These are phyloP conservation scores for Hirsutella minnesotensis DNA, from an alignment of 2,329 filamentous ascomycete species.

Conservation along the genomic window DNA sequence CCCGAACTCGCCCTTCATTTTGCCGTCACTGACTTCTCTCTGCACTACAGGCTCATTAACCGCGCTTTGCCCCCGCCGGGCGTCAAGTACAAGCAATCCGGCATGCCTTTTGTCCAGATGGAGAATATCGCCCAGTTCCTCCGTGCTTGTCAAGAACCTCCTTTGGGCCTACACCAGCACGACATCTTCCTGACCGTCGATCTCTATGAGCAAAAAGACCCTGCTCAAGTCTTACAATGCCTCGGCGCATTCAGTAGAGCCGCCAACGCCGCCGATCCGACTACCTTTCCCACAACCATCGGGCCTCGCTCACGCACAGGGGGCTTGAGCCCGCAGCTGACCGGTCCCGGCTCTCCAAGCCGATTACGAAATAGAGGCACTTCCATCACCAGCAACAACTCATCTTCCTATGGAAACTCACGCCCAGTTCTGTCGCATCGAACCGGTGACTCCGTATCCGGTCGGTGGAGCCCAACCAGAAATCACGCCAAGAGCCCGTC, in stretches of 20 bases:
- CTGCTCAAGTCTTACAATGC: constrained; percentile 89
- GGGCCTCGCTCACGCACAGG: constrained; percentile 54
- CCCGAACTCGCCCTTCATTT: background rate
- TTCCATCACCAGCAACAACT: constrained; percentile 48
- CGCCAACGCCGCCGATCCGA: constrained; percentile 63
- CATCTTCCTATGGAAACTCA: constrained; percentile 31
- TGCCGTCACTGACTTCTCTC: constrained; percentile 5
- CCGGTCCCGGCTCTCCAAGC: constrained; percentile 41
- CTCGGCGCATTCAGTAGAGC: constrained; percentile 82
- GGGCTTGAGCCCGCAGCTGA: constrained; percentile 53
- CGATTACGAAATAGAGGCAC: constrained; percentile 31
- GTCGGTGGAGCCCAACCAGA: constrained; percentile 51
- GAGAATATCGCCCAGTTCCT: constrained; percentile 98
- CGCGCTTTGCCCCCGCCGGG: constrained; percentile 63
- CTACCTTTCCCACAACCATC: constrained; percentile 61
- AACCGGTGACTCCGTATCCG: constrained; percentile 38
- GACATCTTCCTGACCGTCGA: constrained; percentile 97
- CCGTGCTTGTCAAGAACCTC: constrained; percentile 71
- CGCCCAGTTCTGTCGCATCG: constrained; percentile 32
- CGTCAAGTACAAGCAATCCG: constrained; percentile 80
- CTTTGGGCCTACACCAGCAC: constrained; percentile 80
- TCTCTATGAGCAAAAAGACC: constrained; percentile 89
- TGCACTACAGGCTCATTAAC: constrained; percentile 60
- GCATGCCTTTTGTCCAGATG: constrained; percentile 99
- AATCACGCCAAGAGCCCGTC: constrained; percentile 31